Base-by-base conservation (phyloP, 805 yeast species). In the Myxozyma melibiosi region DNA sequence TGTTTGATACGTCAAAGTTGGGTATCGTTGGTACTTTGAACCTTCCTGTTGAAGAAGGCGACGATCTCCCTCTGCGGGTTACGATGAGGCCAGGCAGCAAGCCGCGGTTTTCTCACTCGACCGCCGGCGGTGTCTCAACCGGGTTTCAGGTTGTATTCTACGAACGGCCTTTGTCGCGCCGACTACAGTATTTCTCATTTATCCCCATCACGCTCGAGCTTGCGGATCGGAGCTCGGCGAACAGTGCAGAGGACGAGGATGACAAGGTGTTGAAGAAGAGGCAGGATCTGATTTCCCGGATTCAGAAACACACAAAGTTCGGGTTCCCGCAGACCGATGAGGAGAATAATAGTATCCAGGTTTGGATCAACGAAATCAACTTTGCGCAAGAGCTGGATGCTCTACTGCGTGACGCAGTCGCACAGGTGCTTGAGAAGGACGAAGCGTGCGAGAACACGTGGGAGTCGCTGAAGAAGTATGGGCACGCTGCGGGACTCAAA, bases 171-270 rank as follows among this genome's bases (percentile, higher is more conserved):
- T 78, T 80, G 42, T 81, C 86, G 18, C 77, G 76, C 28, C 79
- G 81, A 57, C 77, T 91, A 76, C 96, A 90, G 63, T 89, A 87
- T 68, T 86, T 82, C 62, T 84, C 97, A 0, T 68, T 84, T 2
- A 74, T 78, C n/a, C 95, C 96, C 0, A 86, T 90, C 2, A 73
- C 82, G 2, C 76, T 90, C 8, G 85, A 84, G 14, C 68, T 79
- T 13, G 72, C 74, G 1, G 77, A 71, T 46, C 67, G 68, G 52
- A 44, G 62, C 16, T 39, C 57, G 2, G 39, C 43, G 2, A 58
- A 68, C 14, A 66, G 67, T 33, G 63, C 62, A 14, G 66, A 67
- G 14, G 63, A 58, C 22, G 68, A 68, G 45, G 71, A 70, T 33
- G 58, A 22, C 34, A 53, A 31, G 46, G 52, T 55, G 9, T 58